Conservation (phyloP, 2,329 filamentous ascomycete genomes). For the Verticillium nonalfalfae region DNA sequence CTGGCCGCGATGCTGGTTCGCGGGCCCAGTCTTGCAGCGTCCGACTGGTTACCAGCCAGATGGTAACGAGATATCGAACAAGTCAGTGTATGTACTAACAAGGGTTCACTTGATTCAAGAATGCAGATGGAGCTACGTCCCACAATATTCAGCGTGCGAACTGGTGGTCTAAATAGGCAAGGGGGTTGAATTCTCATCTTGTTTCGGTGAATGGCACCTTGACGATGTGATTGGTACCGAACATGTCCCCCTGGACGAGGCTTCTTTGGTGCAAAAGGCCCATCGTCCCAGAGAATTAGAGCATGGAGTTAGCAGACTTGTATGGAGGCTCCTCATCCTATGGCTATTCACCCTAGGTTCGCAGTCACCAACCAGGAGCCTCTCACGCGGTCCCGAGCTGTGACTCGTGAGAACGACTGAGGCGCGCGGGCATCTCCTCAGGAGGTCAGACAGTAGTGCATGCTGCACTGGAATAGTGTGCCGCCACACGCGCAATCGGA, state of each 20-base stretch:
- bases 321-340: no score
- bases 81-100: neutral
- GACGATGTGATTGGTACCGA: neutral
- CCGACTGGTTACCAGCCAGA: neutral
- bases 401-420: neutral
- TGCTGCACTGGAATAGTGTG: neutral
- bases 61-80: neutral
- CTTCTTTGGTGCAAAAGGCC: no score
- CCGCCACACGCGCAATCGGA: neutral
- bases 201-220: neutral
- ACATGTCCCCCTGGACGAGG: no score
- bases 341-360: neutral
- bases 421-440: neutral
- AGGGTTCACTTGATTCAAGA: neutral
- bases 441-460: neutral
- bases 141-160: neutral
- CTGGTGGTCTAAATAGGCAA: neutral
- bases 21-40: neutral
- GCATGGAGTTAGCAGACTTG: no score
- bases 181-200: neutral
- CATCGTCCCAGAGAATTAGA: no score
- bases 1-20: neutral
- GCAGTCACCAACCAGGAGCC: neutral
- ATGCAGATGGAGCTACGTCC: neutral
- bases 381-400: neutral